A percentile compares a stretch with the other conserved stretches of the same genome.
phyloP scores from a whole-genome alignment of 148 eudicot genomes.

The Heliamphora exappendiculata region DNA sequence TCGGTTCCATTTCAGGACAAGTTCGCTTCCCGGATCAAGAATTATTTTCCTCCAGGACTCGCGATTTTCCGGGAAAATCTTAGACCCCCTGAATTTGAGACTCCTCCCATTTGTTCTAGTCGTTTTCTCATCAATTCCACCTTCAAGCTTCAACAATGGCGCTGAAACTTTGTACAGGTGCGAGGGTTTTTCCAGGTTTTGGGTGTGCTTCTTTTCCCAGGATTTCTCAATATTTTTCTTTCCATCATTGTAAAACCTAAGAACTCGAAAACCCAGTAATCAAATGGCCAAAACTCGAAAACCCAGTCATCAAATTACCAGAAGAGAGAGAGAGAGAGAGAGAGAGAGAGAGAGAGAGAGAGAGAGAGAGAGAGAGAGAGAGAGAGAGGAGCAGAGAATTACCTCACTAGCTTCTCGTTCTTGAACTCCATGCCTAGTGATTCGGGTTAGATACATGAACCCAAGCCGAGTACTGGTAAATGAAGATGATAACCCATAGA shows the following conservation, averaged over 20 bases:
- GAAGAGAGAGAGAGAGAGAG: too few species aligned
- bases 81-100: conserved; percentile 46
- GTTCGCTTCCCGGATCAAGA: conserved; percentile 91
- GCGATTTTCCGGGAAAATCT: conserved; percentile 48
- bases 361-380: neutral
- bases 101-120: conserved; percentile 34
- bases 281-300: neutral
- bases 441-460: too few species aligned
- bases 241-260: conserved; percentile 71
- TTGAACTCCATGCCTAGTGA: conserved; percentile 87
- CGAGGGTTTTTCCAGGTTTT: conserved; percentile 44
- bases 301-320: too few species aligned
- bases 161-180: conserved; percentile 49
- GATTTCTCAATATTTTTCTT: conserved; percentile 41
- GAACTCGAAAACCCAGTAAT: neutral
- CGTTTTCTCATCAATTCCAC: conserved; percentile 26
- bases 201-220: conserved; percentile 43
- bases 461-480: too few species aligned
- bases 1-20: conserved; percentile 83
- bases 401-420: conserved; percentile 70
- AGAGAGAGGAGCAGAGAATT: neutral
- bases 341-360: too few species aligned
- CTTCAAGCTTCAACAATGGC: conserved; percentile 27
- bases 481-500: too few species aligned
- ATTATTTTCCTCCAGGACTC: conserved; percentile 58